phyloP scores from a whole-genome alignment of 768 basidiomycete genomes.

The Brasilioporus rufonigricans region DNA sequence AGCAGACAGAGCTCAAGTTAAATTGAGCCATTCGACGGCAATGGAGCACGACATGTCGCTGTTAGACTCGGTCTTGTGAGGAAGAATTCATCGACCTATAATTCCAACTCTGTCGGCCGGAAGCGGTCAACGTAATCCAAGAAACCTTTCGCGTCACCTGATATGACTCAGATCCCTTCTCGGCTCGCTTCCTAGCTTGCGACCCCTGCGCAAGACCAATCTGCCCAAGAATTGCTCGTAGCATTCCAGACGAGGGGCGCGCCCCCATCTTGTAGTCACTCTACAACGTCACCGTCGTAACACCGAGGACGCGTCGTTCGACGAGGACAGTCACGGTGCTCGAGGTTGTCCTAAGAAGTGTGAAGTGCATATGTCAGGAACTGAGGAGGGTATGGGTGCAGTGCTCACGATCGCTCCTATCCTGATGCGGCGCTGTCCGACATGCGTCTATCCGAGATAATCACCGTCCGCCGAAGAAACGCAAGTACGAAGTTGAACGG shows the following conservation, averaged over 20 bases:
- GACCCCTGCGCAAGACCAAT: too few relatives aligned
- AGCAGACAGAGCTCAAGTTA: not conserved
- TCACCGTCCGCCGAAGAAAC: too few relatives aligned
- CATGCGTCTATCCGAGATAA: too few relatives aligned
- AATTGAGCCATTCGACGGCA: not conserved
- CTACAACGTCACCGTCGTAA: conserved; percentile 54
- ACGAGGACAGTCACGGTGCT: conserved; percentile 54
- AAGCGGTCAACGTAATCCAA: too few relatives aligned
- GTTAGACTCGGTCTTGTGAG: conserved; percentile 71
- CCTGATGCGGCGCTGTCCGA: too few relatives aligned
- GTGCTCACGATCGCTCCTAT: not conserved
- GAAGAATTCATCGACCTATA: too few relatives aligned
- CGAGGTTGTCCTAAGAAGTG: conserved; percentile 55
- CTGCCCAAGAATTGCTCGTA: too few relatives aligned
- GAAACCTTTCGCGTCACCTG: too few relatives aligned
- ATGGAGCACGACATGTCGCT: conserved; percentile 49
- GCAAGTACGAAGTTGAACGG: too few relatives aligned
- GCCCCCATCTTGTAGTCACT: conserved; percentile 61
- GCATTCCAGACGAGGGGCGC: conserved; percentile 67
- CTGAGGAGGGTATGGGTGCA: conserved; percentile 62
- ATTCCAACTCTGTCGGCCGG: too few relatives aligned
- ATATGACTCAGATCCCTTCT: too few relatives aligned
- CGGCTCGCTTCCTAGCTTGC: too few relatives aligned
- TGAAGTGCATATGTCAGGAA: conserved; percentile 70
- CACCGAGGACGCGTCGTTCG: conserved; percentile 51